A percentile compares a stretch with the other conserved stretches of the same genome.
phyloP scores from a whole-genome alignment of 345 rosid genomes.

The Murraya paniculata region DNA sequence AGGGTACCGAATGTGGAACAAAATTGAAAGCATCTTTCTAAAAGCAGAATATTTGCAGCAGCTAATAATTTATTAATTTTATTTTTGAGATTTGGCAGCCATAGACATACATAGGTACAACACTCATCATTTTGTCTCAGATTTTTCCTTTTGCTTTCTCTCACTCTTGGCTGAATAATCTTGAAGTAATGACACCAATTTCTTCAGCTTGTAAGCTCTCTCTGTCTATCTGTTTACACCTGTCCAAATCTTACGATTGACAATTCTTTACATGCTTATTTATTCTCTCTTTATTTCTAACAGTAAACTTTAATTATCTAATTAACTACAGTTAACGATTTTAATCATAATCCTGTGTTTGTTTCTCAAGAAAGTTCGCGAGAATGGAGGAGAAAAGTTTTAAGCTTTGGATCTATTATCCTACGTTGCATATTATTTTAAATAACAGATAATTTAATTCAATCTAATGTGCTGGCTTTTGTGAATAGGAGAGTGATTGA shows the following conservation, averaged over 20 bases:
- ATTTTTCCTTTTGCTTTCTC: neutral
- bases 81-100: neutral
- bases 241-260: neutral
- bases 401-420: neutral
- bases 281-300: neutral
- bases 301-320: neutral
- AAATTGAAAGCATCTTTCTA: neutral
- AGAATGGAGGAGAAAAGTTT: neutral
- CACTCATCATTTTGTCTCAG: neutral
- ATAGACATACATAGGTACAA: neutral
- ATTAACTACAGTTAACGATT: neutral
- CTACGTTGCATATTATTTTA: neutral
- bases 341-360: neutral
- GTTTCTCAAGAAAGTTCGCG: neutral
- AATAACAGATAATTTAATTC: neutral
- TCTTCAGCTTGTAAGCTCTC: neutral
- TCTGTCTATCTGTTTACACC: neutral
- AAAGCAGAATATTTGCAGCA: neutral
- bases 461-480: neutral
- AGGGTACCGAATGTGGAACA: neutral
- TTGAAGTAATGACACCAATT: neutral
- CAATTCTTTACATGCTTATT: neutral
- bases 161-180: neutral
- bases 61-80: neutral
- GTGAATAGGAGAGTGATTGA: neutral